Evolutionary conservation across 495 filamentous ascomycete genomes (phyloP), one percentile per base, ranked within the genome.

Genomic region (Acidiella bohemica): DNA sequence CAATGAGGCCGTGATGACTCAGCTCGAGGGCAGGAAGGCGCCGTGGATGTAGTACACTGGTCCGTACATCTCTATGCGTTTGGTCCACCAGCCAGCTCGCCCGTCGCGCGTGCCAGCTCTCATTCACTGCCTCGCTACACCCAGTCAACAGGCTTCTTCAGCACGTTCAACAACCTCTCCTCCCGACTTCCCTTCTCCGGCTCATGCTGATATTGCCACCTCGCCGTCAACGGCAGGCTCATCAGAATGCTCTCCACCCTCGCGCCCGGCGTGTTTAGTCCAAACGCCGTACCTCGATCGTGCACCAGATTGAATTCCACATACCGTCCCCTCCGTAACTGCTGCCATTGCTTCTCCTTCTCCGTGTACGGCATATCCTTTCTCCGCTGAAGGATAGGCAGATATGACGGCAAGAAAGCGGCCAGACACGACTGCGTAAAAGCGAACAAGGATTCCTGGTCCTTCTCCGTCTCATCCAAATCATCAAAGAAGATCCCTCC

Each of bases 401-500:
- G 47, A 57, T 99, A 99, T 4, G 79, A 82, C 0, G 90, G 90
- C 20, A 96, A 64, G 63, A 96, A 99, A 16, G 85, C 81, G 28
- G 74, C 71, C 22, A 95, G 64, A 40, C 82, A 81, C 46, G 81
- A 80, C 45, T 85, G 80, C 33, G 87, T 75, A 49, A 95, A 99
- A n/a, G 79, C 74, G 55, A 96, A 95, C 0, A 88, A 69, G 41
- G 87, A 79, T 59, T 95, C 87, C 53, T 86, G 81, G 45, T 90
- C 84, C 50, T 84, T 84, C 53, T 84, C 75, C 0, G 72, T 68
- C 48, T 84, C 82, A 57, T 96, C 90, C 16, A 96, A 67, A 53
- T 99, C 90, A 59, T 97, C 90, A 54, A 99, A 99, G 70, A 99
- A 99, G 58, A 99, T 96, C 16, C 90, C 90, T 23, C 90, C 90